Evolutionary conservation across 1,139 yeast species (phyloP).

Genomic region (Saccharomycopsis crataegensis): DNA sequence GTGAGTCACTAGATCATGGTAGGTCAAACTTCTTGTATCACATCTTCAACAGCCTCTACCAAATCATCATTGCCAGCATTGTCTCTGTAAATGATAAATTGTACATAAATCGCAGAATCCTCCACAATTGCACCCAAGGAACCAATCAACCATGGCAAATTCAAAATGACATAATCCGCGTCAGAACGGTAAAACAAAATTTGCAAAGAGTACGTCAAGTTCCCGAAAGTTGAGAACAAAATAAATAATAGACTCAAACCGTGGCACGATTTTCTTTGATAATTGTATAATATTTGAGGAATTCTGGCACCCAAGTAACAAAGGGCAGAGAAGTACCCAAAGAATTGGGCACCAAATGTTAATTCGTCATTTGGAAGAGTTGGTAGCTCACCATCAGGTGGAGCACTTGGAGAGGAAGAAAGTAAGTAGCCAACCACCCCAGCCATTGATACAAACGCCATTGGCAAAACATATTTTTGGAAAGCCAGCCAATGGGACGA

Average conservation of each 20-base stretch:
- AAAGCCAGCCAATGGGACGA: constrained; percentile 37
- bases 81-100: constrained; percentile 52
- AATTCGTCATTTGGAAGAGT: constrained; percentile 27
- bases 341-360: constrained; percentile 54
- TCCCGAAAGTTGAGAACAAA: constrained; percentile 68
- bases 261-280: constrained; percentile 58
- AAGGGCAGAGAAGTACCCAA: constrained; percentile 66
- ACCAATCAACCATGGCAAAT: constrained; percentile 69
- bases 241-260: constrained; percentile 73
- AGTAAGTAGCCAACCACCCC: constrained; percentile 57
- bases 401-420: constrained; percentile 29
- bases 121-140: constrained; percentile 68
- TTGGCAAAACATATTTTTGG: constrained; percentile 49
- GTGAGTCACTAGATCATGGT: too few species aligned
- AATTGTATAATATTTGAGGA: constrained; percentile 72
- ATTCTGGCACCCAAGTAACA: constrained; percentile 71
- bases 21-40: background rate
- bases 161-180: constrained; percentile 48
- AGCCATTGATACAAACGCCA: constrained; percentile 58
- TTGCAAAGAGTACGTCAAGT: constrained; percentile 70
- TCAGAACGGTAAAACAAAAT: constrained; percentile 62
- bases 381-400: constrained; percentile 22
- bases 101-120: constrained; percentile 55
- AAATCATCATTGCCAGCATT: constrained; percentile 24
- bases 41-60: constrained; percentile 16